A percentile compares a stretch with the other conserved stretches of the same genome.
phyloP scores from a whole-genome alignment of 192 early-diverging fungal genomes.

The Phycomyces blakesleeanus region DNA sequence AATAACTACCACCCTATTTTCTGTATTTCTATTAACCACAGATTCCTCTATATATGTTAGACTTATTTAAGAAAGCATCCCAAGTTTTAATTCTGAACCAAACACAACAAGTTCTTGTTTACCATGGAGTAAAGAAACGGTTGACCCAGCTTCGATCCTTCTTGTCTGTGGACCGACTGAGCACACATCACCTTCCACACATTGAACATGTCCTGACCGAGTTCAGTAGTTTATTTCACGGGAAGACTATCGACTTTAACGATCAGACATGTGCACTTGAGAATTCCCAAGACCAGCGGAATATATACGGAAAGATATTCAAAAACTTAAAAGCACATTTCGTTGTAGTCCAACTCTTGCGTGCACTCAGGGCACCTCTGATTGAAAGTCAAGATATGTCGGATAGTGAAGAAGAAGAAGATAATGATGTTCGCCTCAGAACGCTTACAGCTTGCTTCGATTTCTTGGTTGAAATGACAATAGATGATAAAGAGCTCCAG shows the following conservation, averaged over 20 bases:
- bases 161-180: slow-evolving; percentile 6
- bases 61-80: slow-evolving; percentile 17
- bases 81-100: slow-evolving; percentile 11
- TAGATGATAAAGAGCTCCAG: slow-evolving; percentile 21
- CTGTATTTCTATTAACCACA: too few species aligned
- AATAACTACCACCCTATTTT: too few species aligned
- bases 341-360: slow-evolving; percentile 10
- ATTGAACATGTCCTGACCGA: slow-evolving; percentile 7
- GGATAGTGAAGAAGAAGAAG: neutral
- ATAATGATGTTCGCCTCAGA: neutral
- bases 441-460: slow-evolving; percentile 14
- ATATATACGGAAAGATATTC: slow-evolving; percentile 13
- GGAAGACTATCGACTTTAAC: slow-evolving; percentile 20
- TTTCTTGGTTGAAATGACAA: slow-evolving; percentile 14
- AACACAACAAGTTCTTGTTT: slow-evolving; percentile 20
- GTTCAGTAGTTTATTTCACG: slow-evolving; percentile 8
- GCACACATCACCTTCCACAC: slow-evolving; percentile 1
- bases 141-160: slow-evolving; percentile 8
- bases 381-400: neutral
- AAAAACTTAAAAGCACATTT: slow-evolving; percentile 17
- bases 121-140: slow-evolving; percentile 20
- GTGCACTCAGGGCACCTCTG: neutral
- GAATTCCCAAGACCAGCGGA: slow-evolving; percentile 2
- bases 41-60: slow-evolving; percentile 1
- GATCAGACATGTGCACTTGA: slow-evolving; percentile 1